These are phyloP conservation scores for Castanea mollissima DNA, from an alignment of 306 rosid species.

Conservation along the genomic window DNA sequence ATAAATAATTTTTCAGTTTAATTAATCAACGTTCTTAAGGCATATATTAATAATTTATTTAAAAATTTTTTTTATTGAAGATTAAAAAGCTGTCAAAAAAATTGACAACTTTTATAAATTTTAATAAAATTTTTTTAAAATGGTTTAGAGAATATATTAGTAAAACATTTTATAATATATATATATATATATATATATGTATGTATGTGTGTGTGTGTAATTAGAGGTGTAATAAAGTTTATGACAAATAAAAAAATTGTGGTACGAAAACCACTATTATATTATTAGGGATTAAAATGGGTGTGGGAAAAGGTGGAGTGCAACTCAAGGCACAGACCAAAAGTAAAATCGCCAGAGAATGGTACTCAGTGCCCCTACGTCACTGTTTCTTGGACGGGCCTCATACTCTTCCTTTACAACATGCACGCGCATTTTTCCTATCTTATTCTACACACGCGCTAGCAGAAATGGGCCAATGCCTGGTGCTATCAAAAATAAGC, in stretches of 20 bases:
- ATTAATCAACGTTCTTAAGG: rapidly evolving
- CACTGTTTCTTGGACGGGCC: neutral
- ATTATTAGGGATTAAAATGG: neutral
- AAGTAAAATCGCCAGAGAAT: conserved; percentile 16
- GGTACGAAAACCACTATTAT: too few relatives aligned
- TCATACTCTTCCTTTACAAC: neutral
- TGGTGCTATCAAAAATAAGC: neutral
- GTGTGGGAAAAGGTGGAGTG: conserved; percentile 17
- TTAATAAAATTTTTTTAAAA: too few relatives aligned
- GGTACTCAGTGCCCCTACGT: conserved; percentile 26
- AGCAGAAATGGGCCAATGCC: neutral
- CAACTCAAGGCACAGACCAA: conserved; percentile 36
- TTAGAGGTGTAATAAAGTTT: too few relatives aligned
- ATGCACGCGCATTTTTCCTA: neutral
- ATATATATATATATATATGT: too few relatives aligned
- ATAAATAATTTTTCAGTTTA: rapidly evolving
- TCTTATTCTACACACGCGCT: neutral
- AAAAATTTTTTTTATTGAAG: too few relatives aligned
- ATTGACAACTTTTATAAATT: too few relatives aligned
- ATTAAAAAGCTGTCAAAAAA: too few relatives aligned
- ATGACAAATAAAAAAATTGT: too few relatives aligned
- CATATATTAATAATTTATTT: too few relatives aligned
- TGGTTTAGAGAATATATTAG: too few relatives aligned
- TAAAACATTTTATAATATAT: too few relatives aligned
- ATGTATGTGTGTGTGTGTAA: too few relatives aligned